Base-by-base conservation (phyloP, 2,329 filamentous ascomycete genomes). In the Calonectria pauciramosa region DNA sequence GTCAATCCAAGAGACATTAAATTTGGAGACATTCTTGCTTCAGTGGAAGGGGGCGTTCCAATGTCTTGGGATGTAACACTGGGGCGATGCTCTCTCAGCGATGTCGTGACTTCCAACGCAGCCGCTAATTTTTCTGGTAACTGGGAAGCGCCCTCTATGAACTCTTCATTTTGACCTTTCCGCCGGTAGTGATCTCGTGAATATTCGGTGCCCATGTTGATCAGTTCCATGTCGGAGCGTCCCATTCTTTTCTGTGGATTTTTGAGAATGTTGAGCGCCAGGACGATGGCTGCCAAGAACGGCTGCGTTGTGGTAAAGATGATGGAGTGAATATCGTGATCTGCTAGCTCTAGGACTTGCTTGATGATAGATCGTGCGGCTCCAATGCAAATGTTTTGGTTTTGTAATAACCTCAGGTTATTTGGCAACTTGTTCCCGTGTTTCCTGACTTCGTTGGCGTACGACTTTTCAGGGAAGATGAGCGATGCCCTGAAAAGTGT, bases 201-300 rank as follows among this genome's bases (percentile, higher is more conserved):
- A 5, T 75, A 78, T 2, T 79, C 77, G 0, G 75, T 73, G 0
- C 70, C 78, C 9, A 49, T 79, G 7, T 73, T 69, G 0, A 79
- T 75, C 18, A 79, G 76, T 5, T 79, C 77, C 8, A 76, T 75
- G 14, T 79, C 77, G 6, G 77, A 79, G 2, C 78, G 77, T 0
- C 78, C 77, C 78, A 79, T 79, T 0, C 77, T 70, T 38, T 79
- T 79, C 20, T 79, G 78, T 1, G 77, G 78, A 16, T 79, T 79
- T 52, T 78, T 79, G 14, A 79, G 77, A 3, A 78, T 79, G 8
- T 79, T 78, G 0, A 79, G 44, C 0, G 77, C 77, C 1, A 79
- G 72, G 1, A 78, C 79, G 1, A 75, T 74, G 0, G 77, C 76
- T n/a, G 74, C 77, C 1, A 79, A 41, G 14, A 79, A 77, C 0